Percentiles rank a stretch among this genome's conserved stretches.
phyloP scores from a whole-genome alignment of 495 filamentous ascomycete genomes.

The Diplogelasinospora grovesii region DNA sequence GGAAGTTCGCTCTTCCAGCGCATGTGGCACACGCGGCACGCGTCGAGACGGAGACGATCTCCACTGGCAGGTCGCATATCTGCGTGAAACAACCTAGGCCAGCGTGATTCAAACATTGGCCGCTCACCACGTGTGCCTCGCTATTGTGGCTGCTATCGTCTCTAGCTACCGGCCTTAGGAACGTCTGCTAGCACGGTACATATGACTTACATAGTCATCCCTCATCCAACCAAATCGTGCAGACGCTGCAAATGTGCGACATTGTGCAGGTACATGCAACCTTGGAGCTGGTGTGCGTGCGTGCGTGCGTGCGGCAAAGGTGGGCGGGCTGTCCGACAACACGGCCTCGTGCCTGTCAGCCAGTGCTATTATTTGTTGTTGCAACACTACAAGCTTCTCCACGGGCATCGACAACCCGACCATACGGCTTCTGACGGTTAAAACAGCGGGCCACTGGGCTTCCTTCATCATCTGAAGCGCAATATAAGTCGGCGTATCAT shows the following conservation, averaged over 20 bases:
- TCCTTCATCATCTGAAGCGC: conserved; percentile 1
- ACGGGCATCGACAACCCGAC: conserved; percentile 1
- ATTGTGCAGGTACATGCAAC: conserved; percentile 6
- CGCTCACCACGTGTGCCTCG: not conserved
- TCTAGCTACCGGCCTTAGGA: not conserved
- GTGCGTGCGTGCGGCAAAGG: conserved; percentile 1
- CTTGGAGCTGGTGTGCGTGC: conserved; percentile 2
- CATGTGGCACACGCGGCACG: conserved; percentile 12
- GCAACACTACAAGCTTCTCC: conserved; percentile 4
- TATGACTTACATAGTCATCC: not conserved
- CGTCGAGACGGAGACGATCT: conserved; percentile 2
- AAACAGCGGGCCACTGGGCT: conserved; percentile 10
- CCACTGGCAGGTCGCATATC: conserved; percentile 1
- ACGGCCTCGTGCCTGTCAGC: conserved; percentile 7
- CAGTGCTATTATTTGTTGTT: too few relatives aligned
- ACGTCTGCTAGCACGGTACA: conserved; percentile 6
- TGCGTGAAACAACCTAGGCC: conserved; percentile 5
- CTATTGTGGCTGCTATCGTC: conserved; percentile 7
- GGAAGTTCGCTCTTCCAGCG: conserved; percentile 4
- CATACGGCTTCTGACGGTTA: conserved; percentile 11
- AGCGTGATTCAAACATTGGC: conserved; percentile 4
- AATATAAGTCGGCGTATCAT: conserved; percentile 11
- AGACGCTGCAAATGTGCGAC: conserved; percentile 14
- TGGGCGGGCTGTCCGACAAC: conserved; percentile 5
- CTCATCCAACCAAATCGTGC: conserved; percentile 12